Evolutionary conservation across 768 basidiomycete genomes (phyloP).

Genomic region (Pleurotus tuoliensis): DNA sequence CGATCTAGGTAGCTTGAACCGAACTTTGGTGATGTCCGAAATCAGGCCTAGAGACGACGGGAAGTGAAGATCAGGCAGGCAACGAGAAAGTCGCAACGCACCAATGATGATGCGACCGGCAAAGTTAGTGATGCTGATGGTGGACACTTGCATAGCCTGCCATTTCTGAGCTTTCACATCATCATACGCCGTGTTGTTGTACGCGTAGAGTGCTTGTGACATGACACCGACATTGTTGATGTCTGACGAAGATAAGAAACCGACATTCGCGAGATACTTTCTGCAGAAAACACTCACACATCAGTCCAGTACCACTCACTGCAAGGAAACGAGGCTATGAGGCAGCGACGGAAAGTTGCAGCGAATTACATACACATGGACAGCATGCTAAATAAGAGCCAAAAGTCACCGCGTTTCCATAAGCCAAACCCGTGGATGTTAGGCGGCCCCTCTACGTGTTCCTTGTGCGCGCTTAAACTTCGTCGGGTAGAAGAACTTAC

Average conservation of each 20-base stretch:
- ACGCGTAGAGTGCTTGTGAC: constrained; percentile 62
- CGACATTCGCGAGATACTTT: not conserved
- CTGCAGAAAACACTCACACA: constrained; percentile 47
- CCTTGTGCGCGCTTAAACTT: not conserved
- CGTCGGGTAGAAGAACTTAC: not conserved
- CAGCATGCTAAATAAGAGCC: constrained; percentile 41
- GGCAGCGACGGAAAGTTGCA: constrained; percentile 28
- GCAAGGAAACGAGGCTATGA: not conserved
- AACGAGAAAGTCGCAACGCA: constrained; percentile 20
- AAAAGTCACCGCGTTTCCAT: constrained; percentile 20
- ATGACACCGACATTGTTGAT: constrained; percentile 82
- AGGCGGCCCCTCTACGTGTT: constrained; percentile 7
- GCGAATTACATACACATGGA: constrained; percentile 47
- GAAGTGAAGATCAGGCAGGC: not conserved
- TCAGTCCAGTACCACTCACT: constrained; percentile 75
- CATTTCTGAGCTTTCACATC: constrained; percentile 62
- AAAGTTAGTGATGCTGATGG: constrained; percentile 79
- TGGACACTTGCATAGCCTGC: constrained; percentile 85
- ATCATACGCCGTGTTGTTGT: constrained; percentile 59
- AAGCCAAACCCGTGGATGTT: constrained; percentile 21
- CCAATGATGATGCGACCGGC: constrained; percentile 75
- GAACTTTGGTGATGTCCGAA: constrained; percentile 61
- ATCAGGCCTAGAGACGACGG: constrained; percentile 45
- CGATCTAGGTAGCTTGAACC: constrained; percentile 58
- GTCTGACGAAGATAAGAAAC: constrained; percentile 30